Base-by-base conservation (phyloP, 441 rosid species). In the Hura crepitans region DNA sequence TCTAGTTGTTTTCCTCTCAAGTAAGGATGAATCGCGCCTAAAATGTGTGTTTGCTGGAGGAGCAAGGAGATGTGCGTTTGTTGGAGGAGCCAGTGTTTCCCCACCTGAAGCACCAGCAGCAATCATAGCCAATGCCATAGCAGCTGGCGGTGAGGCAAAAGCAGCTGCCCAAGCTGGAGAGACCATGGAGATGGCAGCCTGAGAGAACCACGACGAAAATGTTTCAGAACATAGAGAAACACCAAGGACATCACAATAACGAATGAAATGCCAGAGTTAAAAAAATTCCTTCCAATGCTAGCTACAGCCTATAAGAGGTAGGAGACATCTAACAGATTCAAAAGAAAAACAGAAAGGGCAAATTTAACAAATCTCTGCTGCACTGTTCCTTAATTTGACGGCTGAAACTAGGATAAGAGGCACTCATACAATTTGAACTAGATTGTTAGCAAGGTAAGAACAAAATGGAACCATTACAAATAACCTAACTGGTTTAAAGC, bases 51-150 rank as follows among this genome's bases (percentile, higher is more conserved):
- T 66, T 65, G 91, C 55, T 61, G 87, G 72, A 47, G 97, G 94
- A 81, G 65, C 75, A 4, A 8, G 39, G 39, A 8, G 92, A 46
- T 81, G 93, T 74, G 89, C 27, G 60, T 74, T 67, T 63, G 90
- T 58, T 68, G 86, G 71, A 55, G 97, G 94, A 81, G 92, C 85
- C 0, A 91, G 86, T 69, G 86, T 74, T 68, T 96, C 99, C 68
- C 86, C 86, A 69, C 99, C 99, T 53, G 97, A 87, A 81, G 99
- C 98, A 66, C 99, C 99, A 54, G 99, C 99, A 80, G 99, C 97
- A 84, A 96, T 96, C 98, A 96, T 96, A 59, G 99, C 98, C 84
- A 96, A 81, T 47, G 99, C 98, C 99, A 96, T 89, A 67, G 99
- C 97, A 80, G 99, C 97, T 68, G 99, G 99, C 39, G 99, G 99